Evolutionary conservation across 352 stramenopile species (phyloP).

Genomic region (Pythium folliculosum): DNA sequence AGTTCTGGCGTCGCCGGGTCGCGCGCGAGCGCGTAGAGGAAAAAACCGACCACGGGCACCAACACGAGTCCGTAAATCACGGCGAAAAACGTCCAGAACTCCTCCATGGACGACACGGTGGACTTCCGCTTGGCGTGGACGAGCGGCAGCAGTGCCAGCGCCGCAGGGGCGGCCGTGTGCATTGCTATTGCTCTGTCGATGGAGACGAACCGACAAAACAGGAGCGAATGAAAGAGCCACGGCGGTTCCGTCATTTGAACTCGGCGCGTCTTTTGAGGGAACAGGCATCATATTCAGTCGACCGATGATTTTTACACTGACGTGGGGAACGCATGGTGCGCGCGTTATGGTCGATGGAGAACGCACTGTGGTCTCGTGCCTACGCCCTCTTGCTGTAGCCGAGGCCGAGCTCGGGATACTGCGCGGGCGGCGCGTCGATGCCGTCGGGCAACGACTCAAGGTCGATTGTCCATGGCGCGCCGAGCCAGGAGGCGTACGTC

Average conservation of each 20-base stretch:
- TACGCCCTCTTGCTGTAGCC: slow-evolving; percentile 45
- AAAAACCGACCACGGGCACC: slow-evolving; percentile 40
- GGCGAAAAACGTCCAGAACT: slow-evolving; percentile 47
- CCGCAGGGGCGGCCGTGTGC: not conserved
- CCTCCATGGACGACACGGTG: slow-evolving; percentile 42
- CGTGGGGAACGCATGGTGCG: no score
- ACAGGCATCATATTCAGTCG: not conserved
- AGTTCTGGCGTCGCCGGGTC: slow-evolving; percentile 38
- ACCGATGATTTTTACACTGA: no score
- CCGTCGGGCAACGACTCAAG: slow-evolving; percentile 38
- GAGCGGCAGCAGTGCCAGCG: not conserved
- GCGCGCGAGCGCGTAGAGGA: slow-evolving; percentile 29
- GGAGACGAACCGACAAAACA: not conserved
- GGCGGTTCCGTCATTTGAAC: not conserved
- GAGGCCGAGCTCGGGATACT: slow-evolving; percentile 61
- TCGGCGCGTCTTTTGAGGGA: slow-evolving; percentile 1
- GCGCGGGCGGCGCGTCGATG: slow-evolving; percentile 34
- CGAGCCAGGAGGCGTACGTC: slow-evolving; percentile 57
- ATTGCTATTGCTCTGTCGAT: not conserved
- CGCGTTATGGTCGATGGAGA: no score
- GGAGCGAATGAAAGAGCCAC: not conserved
- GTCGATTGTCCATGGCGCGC: slow-evolving; percentile 44
- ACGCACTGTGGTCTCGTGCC: no score
- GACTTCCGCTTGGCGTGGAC: slow-evolving; percentile 23
- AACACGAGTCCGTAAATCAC: slow-evolving; percentile 39